Evolutionary conservation across 768 basidiomycete species (phyloP), one percentile per base, ranked within the genome.

Genomic region (Leccinum truebloodii): DNA sequence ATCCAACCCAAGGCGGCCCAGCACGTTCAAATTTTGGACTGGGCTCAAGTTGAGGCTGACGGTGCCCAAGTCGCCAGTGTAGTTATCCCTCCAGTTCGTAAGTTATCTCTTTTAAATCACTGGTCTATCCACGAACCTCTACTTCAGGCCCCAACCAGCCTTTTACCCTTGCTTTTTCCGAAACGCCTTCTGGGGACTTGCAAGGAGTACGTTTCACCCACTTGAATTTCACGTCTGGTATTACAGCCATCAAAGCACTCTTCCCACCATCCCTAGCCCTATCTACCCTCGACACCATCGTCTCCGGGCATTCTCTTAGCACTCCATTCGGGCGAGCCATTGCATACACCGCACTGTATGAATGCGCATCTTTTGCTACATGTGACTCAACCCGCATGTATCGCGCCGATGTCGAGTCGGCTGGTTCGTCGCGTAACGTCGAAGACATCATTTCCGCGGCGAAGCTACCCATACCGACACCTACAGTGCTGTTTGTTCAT

Each of bases 141-240:
- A 16, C 46, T 52, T 24, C 44, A 62, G 65, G 60, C 50, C 78
- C 86, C 3, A 75, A 72, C 54, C 86, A 91, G 63, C 78, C 89
- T 5, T 88, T 87, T 68, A 87, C 87, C 3, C 80, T 90, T 6
- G 81, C 86, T 1, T 90, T 87, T 79, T 88, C 81, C 64, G 76
- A 80, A 65, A 78, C 79, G 1, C 66, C 80, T 20, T 75, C 79
- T 20, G 83, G 88, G 35, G 77, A 80, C 41, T 70, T 88, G 8
- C 83, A 82, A 58, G 88, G 83, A 24, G 83, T 82, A 9, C 86
- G 86, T 60, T 75, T 95, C 34, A 92, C 92, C 0, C 92, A 94
- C 71, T 82, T 90, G 71, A 94, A 94, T 64, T 70, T 96, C 59
- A 95, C 93, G 3, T 92, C 95, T 4, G 95, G 92, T 35, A 88